These are phyloP conservation scores for Spergularia marina DNA, from an alignment of 148 eudicot genomes.

Conservation along the genomic window DNA sequence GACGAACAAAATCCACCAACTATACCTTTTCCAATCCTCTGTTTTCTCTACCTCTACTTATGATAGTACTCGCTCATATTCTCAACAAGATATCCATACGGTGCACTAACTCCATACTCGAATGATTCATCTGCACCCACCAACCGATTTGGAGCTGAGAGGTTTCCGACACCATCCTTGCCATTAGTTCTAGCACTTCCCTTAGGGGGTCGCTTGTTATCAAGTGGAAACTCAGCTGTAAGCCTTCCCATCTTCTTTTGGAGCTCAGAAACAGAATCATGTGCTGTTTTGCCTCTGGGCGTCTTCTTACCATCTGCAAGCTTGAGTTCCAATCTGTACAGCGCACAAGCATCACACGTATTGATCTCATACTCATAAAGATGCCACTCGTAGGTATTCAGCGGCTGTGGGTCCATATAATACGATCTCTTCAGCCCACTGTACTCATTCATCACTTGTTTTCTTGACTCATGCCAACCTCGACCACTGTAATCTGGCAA, in stretches of 20 bases:
- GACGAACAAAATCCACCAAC: conserved; percentile 25
- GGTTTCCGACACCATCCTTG: conserved; percentile 42
- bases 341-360: conserved; percentile 73
- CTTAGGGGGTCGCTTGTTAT: conserved; percentile 54
- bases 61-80: conserved; percentile 53
- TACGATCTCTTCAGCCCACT: conserved; percentile 89
- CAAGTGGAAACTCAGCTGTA: conserved; percentile 78
- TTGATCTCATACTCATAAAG: conserved; percentile 86
- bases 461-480: conserved; percentile 98
- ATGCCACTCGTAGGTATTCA: conserved; percentile 88
- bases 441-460: conserved; percentile 87
- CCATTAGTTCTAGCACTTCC: conserved; percentile 49
- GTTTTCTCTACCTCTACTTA: conserved; percentile 32
- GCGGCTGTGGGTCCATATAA: conserved; percentile 98
- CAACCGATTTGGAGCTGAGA: conserved; percentile 38
- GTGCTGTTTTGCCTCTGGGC: conserved; percentile 58
- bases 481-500: conserved; percentile 96
- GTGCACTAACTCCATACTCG: conserved; percentile 48
- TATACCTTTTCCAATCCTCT: conserved; percentile 1
- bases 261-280: conserved; percentile 83
- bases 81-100: conserved; percentile 64
- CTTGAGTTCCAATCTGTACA: conserved; percentile 86
- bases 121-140: conserved; percentile 37
- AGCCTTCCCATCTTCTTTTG: conserved; percentile 96
- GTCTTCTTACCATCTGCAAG: conserved; percentile 77